These are phyloP conservation scores for Fusarium chlamydosporum DNA, from an alignment of 2,329 filamentous ascomycete species.

Conservation along the genomic window DNA sequence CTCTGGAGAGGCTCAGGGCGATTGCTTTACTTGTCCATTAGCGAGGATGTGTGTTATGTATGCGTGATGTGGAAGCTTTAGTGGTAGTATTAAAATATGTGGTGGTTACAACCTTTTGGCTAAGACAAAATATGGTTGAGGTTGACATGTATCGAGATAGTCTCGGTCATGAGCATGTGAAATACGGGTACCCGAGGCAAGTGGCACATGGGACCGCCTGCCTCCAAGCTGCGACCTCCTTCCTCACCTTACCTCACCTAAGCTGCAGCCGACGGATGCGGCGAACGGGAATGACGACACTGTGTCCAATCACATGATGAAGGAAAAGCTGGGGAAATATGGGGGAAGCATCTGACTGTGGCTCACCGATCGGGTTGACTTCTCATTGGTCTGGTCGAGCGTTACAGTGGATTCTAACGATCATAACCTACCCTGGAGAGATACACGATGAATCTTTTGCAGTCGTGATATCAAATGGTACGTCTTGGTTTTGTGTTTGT, in stretches of 20 bases:
- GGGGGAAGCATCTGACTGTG: slow-evolving; percentile 30
- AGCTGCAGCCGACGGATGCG: slow-evolving; percentile 46
- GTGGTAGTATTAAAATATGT: slow-evolving; percentile 6
- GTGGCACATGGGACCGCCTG: slow-evolving; percentile 46
- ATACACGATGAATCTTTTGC: background rate
- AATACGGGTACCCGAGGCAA: slow-evolving; percentile 51
- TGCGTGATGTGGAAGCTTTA: slow-evolving; percentile 9
- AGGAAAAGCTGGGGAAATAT: slow-evolving; percentile 49
- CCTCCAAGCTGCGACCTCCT: slow-evolving; percentile 25
- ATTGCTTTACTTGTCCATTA: slow-evolving; percentile 43
- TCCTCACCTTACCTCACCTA: slow-evolving; percentile 35
- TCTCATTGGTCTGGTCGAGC: slow-evolving; percentile 21
- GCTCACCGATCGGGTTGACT: background rate
- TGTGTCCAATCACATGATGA: slow-evolving; percentile 48
- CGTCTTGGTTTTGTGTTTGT: background rate
- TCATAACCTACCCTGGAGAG: slow-evolving; percentile 14
- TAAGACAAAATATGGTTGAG: slow-evolving; percentile 29
- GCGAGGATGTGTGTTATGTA: slow-evolving; percentile 12
- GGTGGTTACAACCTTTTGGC: slow-evolving; percentile 14
- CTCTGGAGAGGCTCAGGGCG: slow-evolving; percentile 35
- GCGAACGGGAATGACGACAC: slow-evolving; percentile 51
- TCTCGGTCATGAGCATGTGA: slow-evolving; percentile 48
- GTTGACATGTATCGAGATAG: slow-evolving; percentile 23
- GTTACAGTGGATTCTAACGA: fast-evolving
- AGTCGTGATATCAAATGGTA: background rate